Percentiles rank a stretch among this genome's conserved stretches.
Conservation (phyloP, 306 rosid species). For the Acacia confusa region DNA sequence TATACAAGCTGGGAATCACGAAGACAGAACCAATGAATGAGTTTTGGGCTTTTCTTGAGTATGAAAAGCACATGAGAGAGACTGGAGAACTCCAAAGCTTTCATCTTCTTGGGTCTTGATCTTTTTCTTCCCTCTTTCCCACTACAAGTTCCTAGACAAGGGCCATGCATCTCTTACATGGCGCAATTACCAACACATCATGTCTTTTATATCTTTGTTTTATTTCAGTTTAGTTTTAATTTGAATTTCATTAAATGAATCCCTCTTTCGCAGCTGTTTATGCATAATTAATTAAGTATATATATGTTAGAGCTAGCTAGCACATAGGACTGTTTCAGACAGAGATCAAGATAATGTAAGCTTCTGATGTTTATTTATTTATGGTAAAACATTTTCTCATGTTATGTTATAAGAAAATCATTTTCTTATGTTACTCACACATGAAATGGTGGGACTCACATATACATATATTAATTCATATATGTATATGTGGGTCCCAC, state of each 20-base stretch:
- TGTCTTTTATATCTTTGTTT: not conserved
- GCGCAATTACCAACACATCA: constrained; percentile 42
- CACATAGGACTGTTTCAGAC: no score
- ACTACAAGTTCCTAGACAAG: constrained; percentile 59
- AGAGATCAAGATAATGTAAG: no score
- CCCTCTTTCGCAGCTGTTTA: not conserved
- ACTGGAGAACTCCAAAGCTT: constrained; percentile 3
- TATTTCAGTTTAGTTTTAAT: not conserved
- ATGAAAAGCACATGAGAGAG: not conserved
- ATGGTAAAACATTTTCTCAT: no score
- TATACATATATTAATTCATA: no score
- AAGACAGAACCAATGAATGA: not conserved
- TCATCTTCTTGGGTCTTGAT: constrained; percentile 39
- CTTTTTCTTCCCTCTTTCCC: not conserved
- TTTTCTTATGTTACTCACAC: no score
- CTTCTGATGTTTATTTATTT: no score
- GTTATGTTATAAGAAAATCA: no score
- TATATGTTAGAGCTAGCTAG: no score
- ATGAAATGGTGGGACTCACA: no score
- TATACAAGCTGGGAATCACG: no score
- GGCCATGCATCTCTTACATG: not conserved
- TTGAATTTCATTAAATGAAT: no score
- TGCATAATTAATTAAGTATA: not conserved
- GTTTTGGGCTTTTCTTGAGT: not conserved
- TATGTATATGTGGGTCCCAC: no score